Base-by-base conservation (phyloP, 2,329 filamentous ascomycete species). In the Aureobasidium subglaciale region DNA sequence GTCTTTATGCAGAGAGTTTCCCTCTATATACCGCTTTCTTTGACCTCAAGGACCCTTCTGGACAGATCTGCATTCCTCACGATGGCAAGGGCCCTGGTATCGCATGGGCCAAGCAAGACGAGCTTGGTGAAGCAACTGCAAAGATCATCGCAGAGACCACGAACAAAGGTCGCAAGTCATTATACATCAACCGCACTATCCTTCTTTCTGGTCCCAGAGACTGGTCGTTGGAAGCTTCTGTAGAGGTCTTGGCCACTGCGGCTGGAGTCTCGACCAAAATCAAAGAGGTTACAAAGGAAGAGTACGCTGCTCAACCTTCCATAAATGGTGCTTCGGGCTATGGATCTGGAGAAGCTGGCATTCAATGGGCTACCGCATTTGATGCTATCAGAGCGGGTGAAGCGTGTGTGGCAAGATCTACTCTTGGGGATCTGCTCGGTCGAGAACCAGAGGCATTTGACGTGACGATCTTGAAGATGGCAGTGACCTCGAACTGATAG, bases 11-110 rank as follows among this genome's bases (percentile, higher is more conserved):
- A 45, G 73, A 76, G 62, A 70, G 67, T 53, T 77, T 74, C 74
- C 73, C 73, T 9, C 59, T 76, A 22, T 76, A 76, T 56, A 68
- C 76, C 18, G 74, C 74, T 0, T 72, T 76, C 53, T 75, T 70
- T 42, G 69, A 68, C 13, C 41, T 67, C 5, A 45, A 58, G 4
- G 11, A 18, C 3, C 9, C 40, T 8, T 8, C 20, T 2, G 18
- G 24, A 7, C 13, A 18, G 18, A 42, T 42, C 3, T 42, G 16
- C 4, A 42, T 42, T 15, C 40, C 40, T 24, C 40, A 42, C 24
- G 40, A 42, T 25, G 40, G 40, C 3, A 22, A 18, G 9, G 40
- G 40, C 15, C 4, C 40, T 20, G 40, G 40, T 15, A 24, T 42
- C 8, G 40, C 40, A 10, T 42, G 40, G 40, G 40, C 40, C 13